Conservation (phyloP, 2,329 filamentous ascomycete genomes). For the Coccinonectria pachysandricola region DNA sequence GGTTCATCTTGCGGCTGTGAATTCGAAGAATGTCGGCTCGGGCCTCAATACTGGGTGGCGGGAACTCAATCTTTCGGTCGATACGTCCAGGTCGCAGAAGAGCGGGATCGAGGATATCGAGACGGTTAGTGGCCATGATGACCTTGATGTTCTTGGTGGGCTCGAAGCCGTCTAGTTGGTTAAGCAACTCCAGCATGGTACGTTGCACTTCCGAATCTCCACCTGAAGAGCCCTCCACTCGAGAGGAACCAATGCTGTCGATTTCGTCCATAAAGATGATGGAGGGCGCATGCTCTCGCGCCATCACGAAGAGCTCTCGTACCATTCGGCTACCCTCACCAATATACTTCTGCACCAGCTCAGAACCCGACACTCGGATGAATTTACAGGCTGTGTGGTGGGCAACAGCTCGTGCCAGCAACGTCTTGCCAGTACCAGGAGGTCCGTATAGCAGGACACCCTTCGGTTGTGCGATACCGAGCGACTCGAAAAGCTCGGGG, state of each 20-base stretch:
- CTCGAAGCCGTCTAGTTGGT: slow-evolving; percentile 97
- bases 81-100: slow-evolving; percentile 93
- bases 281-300: slow-evolving; percentile 89
- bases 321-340: slow-evolving; percentile 98
- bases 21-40: slow-evolving; percentile 96
- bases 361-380: slow-evolving; percentile 90
- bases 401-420: slow-evolving; percentile 87
- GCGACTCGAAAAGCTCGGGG: slow-evolving; percentile 96
- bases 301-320: slow-evolving; percentile 98
- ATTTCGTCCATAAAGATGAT: slow-evolving; percentile 99
- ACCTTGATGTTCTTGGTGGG: slow-evolving; percentile 99
- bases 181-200: slow-evolving; percentile 96
- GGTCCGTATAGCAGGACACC: slow-evolving; percentile 94
- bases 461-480: slow-evolving; percentile 96
- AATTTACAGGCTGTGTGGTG: slow-evolving; percentile 99
- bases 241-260: slow-evolving; percentile 94
- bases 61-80: slow-evolving; percentile 98
- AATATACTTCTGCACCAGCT: slow-evolving; percentile 98
- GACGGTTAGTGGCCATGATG: slow-evolving; percentile 97
- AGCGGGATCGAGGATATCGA: slow-evolving; percentile 94
- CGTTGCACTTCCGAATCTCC: slow-evolving; percentile 97
- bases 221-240: slow-evolving; percentile 89
- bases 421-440: slow-evolving; percentile 92
- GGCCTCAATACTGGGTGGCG: slow-evolving; percentile 89
- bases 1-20: slow-evolving; percentile 96